Base-by-base conservation (phyloP, 768 basidiomycete species). In the Boletus sp. region DNA sequence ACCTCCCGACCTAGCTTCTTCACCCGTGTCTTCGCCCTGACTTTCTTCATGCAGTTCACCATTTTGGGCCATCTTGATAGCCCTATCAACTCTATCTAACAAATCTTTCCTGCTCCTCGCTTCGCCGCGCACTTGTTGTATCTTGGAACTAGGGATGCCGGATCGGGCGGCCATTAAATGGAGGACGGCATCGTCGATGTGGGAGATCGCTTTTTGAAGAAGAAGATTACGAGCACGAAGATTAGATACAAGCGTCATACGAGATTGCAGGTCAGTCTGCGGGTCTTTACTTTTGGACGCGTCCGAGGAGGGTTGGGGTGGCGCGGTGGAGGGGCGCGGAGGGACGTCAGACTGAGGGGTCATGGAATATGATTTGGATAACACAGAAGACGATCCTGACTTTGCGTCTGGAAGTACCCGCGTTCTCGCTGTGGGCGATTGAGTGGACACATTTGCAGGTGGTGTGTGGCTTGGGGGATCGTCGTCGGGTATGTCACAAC, bases 21-120 rank as follows among this genome's bases (percentile, higher is more conserved):
- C 35, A 11, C 24, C 29, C 37, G 54, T 12, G 7, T 55, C 44
- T 36, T 14, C 44, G 8, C 14, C 33, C 37, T 24, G 56, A 36
- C 20, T 47, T 7, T 60, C 66, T 40, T 60, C 56, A 12, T 17
- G 39, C 28, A 55, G 47, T 47, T 60, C 61, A 5, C 54, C 61
- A 37, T 57, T 64, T 47, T 64, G 61, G 18, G 68, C 68, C 70
- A 70, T 70, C 54, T 50, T 59, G 53, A 70, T 71, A 47, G 65
- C 68, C 47, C 41, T 71, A 41, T 70, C 69, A 18, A 70, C 63
- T 50, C 55, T 67, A 55, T 69, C 65, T 52, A 71, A 55, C 49
- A 71, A 58, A 57, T 71, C 68, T 40, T 70, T 69, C 48, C 68
- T 71, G 55, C 48, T 67, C 61, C 63, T 70, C 48, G 69, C 68